phyloP scores from a whole-genome alignment of 176 grass and related monocot species.

The Avena sativa region DNA sequence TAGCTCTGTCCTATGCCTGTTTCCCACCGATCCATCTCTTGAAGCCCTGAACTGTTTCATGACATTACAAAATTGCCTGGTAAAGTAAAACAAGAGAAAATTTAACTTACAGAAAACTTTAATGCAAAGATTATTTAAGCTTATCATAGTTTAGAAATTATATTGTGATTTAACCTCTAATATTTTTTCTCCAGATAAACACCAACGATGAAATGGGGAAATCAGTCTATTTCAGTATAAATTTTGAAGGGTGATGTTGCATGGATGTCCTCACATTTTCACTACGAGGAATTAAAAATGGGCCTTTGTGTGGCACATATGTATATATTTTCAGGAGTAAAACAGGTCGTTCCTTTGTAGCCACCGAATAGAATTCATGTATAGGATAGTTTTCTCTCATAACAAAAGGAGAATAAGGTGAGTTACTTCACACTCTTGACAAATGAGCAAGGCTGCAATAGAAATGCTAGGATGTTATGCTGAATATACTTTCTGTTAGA shows the following conservation, averaged over 20 bases:
- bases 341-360: constrained; percentile 18
- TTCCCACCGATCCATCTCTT: constrained; percentile 25
- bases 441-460: constrained; percentile 1
- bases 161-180: constrained; percentile 22
- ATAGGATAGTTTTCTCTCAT: constrained; percentile 35
- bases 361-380: constrained; percentile 18
- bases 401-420: constrained; percentile 32
- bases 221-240: constrained; percentile 3
- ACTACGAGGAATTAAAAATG: constrained; percentile 7
- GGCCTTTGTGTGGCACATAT: neutral
- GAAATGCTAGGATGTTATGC: constrained; percentile 15
- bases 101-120: neutral
- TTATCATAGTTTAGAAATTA: neutral
- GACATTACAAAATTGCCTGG: neutral
- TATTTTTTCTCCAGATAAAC: constrained; percentile 39
- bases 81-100: neutral
- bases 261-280: constrained; percentile 1
- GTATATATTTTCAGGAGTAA: constrained; percentile 24
- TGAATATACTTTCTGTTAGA: constrained; percentile 25
- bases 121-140: neutral
- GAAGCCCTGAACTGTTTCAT: neutral
- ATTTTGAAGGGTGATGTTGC: constrained; percentile 16
- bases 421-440: constrained; percentile 2
- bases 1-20: neutral
- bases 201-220: constrained; percentile 10